Evolutionary conservation across 208 protist genomes (phyloP).

Genomic region (Leishmania lainsoni): DNA sequence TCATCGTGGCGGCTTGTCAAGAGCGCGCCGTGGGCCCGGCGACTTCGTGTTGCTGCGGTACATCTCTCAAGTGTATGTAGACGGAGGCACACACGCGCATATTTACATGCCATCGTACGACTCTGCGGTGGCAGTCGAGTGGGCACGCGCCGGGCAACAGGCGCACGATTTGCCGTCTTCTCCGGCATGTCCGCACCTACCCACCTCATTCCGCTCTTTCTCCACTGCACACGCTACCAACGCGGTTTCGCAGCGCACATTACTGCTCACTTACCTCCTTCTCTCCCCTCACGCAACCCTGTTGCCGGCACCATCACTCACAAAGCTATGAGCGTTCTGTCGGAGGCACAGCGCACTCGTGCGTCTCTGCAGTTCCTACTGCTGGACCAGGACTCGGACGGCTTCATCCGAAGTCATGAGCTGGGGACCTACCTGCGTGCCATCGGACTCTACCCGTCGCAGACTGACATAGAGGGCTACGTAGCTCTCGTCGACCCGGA

Average conservation of each 20-base stretch:
- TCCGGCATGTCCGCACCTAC: neutral
- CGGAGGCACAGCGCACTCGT: conserved; percentile 97
- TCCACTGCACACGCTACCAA: neutral
- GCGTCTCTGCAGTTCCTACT: conserved; percentile 99
- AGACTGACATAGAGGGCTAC: conserved; percentile 96
- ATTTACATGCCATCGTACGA: neutral
- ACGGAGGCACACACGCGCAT: neutral
- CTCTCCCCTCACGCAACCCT: neutral
- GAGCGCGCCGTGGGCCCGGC: neutral
- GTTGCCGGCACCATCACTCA: neutral
- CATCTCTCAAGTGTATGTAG: neutral
- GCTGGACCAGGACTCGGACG: conserved; percentile 99
- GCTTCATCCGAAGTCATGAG: conserved; percentile 96
- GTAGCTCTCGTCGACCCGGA: conserved; percentile 96
- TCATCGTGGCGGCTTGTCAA: neutral
- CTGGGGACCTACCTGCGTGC: conserved; percentile 99
- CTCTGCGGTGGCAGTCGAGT: neutral
- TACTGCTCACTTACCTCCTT: neutral
- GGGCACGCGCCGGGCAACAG: neutral
- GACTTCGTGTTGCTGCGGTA: neutral
- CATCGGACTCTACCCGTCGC: conserved; percentile 96
- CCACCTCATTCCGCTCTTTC: neutral
- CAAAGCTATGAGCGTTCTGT: conserved; percentile 54
- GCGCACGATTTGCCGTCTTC: neutral
- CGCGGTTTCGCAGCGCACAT: conserved; percentile 1